phyloP scores from a whole-genome alignment of 441 rosid genomes.

The Viola pubescens region DNA sequence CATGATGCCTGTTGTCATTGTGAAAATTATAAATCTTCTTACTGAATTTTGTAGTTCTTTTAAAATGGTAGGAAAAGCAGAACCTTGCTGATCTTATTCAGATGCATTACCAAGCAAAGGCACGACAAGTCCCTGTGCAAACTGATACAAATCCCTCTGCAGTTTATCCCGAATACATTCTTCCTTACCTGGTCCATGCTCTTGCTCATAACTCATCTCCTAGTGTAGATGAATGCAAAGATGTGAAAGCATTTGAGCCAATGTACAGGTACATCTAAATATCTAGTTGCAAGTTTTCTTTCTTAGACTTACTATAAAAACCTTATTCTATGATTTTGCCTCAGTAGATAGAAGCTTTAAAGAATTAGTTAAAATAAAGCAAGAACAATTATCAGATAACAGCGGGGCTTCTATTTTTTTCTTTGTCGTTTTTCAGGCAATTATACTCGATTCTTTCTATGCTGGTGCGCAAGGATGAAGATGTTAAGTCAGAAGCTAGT shows the following conservation, averaged over 20 bases:
- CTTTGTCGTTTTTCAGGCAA: constrained; percentile 49
- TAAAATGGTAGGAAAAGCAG: constrained; percentile 76
- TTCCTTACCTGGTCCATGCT: constrained; percentile 70
- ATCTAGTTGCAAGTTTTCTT: constrained; percentile 9
- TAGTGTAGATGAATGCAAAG: constrained; percentile 70
- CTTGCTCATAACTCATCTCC: constrained; percentile 96
- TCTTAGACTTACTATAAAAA: constrained; percentile 8
- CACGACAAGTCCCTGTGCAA: constrained; percentile 61
- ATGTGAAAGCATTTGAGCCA: constrained; percentile 73
- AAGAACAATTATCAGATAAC: background rate
- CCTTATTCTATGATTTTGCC: background rate
- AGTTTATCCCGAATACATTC: constrained; percentile 61
- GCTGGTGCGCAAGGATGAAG: constrained; percentile 84
- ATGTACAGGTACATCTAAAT: constrained; percentile 56
- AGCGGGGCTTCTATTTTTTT: constrained; percentile 1
- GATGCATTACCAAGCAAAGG: constrained; percentile 77
- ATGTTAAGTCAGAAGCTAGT: constrained; percentile 58
- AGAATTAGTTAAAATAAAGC: background rate
- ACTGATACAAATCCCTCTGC: constrained; percentile 53
- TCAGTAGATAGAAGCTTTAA: background rate
- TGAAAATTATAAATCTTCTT: constrained; percentile 7
- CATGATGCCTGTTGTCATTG: constrained; percentile 8
- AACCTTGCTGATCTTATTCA: constrained; percentile 82
- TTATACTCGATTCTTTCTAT: constrained; percentile 60
- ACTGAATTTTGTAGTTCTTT: constrained; percentile 13